These are phyloP conservation scores for Geranium rotundifolium DNA, from an alignment of 345 rosid genomes.

Conservation along the genomic window DNA sequence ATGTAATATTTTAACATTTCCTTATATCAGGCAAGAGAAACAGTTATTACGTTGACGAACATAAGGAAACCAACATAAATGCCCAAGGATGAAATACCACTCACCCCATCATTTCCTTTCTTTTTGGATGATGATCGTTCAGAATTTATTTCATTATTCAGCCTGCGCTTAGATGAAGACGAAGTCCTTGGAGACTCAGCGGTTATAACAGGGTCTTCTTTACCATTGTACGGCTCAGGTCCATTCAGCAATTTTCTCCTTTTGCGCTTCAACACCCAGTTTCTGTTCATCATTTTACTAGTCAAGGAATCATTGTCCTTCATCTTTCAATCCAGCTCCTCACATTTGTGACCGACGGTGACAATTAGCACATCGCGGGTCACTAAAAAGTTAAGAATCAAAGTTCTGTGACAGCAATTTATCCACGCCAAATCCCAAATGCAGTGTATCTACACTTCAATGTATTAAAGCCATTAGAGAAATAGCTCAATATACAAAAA, in stretches of 20 bases:
- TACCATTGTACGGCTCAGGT: conserved; percentile 42
- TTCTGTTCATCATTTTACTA: conserved; percentile 65
- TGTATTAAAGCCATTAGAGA: conserved; percentile 8
- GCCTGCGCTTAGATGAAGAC: conserved; percentile 44
- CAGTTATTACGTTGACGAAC: not conserved
- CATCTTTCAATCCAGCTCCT: conserved; percentile 31
- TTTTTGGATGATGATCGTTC: conserved; percentile 50
- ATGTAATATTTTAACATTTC: too few species aligned
- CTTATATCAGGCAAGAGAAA: too few species aligned
- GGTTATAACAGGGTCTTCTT: conserved; percentile 36
- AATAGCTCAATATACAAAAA: not conserved
- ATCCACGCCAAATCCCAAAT: conserved; percentile 6
- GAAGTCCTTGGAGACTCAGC: conserved; percentile 38
- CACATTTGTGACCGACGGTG: conserved; percentile 10
- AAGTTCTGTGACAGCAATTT: conserved; percentile 5
- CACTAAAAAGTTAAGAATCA: conserved; percentile 6
- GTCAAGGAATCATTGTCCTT: conserved; percentile 42
- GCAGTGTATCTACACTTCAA: conserved; percentile 12
- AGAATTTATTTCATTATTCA: conserved; percentile 33
- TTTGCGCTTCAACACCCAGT: conserved; percentile 96
- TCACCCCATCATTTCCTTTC: conserved; percentile 97
- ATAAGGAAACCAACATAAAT: not conserved
- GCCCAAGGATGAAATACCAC: conserved; percentile 8
- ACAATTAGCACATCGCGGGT: conserved; percentile 12
- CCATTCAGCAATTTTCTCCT: conserved; percentile 71